These are phyloP conservation scores for Phaeolepiota aurea DNA, from an alignment of 768 basidiomycete species.

Conservation along the genomic window DNA sequence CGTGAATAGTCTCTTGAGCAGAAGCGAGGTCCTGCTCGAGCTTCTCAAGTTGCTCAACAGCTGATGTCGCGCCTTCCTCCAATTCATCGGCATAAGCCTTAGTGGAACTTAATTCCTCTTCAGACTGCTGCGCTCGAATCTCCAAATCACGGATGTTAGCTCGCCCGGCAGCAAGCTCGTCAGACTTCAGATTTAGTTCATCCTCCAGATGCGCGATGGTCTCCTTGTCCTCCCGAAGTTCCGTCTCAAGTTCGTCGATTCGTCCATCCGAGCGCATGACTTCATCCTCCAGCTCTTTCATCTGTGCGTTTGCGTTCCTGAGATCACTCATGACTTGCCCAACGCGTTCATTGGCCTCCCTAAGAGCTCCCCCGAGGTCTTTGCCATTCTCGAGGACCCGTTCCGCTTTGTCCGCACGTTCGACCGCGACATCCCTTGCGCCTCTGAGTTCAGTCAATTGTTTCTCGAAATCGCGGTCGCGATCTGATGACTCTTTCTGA, in stretches of 20 bases:
- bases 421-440: slow-evolving; percentile 47
- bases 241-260: slow-evolving; percentile 48
- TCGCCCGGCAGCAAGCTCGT: slow-evolving; percentile 26
- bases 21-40: slow-evolving; percentile 49
- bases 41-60: slow-evolving; percentile 42
- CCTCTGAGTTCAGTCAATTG: slow-evolving; percentile 34
- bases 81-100: slow-evolving; percentile 50
- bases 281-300: slow-evolving; percentile 57
- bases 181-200: slow-evolving; percentile 26
- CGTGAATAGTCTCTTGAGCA: slow-evolving; percentile 35
- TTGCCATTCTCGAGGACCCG: slow-evolving; percentile 50
- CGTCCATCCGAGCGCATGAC: slow-evolving; percentile 40
- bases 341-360: slow-evolving; percentile 56
- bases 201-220: slow-evolving; percentile 33
- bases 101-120: slow-evolving; percentile 37
- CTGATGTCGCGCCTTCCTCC: slow-evolving; percentile 47
- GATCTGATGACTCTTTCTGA: slow-evolving; percentile 26
- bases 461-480: slow-evolving; percentile 37
- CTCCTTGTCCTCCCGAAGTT: slow-evolving; percentile 45
- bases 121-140: slow-evolving; percentile 26
- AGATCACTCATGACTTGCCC: slow-evolving; percentile 49
- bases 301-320: slow-evolving; percentile 47
- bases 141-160: slow-evolving; percentile 20
- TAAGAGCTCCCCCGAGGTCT: slow-evolving; percentile 62
- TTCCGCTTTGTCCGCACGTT: slow-evolving; percentile 60